Evolutionary conservation across 768 basidiomycete species (phyloP).

Genomic region (Lentinula lateritia): DNA sequence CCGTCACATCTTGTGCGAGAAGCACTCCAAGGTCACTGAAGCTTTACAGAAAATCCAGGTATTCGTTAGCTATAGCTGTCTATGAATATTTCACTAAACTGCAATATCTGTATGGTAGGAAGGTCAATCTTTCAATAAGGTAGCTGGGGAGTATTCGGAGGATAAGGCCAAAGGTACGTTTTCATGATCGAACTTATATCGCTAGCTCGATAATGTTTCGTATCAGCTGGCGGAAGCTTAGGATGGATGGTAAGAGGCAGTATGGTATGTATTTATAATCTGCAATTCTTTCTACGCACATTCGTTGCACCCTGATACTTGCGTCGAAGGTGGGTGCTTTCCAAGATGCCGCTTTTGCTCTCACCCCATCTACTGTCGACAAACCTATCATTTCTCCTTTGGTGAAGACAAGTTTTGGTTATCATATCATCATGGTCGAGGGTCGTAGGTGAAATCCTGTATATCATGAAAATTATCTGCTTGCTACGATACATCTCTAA

Average conservation of each 20-base stretch:
- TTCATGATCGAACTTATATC: neutral
- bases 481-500: neutral
- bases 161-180: slow-evolving; percentile 79
- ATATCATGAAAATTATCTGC: neutral
- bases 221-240: slow-evolving; percentile 72
- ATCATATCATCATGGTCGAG: slow-evolving; percentile 91
- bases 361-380: slow-evolving; percentile 75
- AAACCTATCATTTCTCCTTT: slow-evolving; percentile 68
- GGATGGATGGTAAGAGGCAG: slow-evolving; percentile 86
- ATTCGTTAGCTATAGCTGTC: neutral
- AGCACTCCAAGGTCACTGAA: slow-evolving; percentile 74
- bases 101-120: slow-evolving; percentile 30
- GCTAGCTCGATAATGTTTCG: neutral
- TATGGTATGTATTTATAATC: slow-evolving; percentile 52
- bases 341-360: slow-evolving; percentile 84
- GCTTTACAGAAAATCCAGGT: slow-evolving; percentile 80
- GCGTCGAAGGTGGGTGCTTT: slow-evolving; percentile 47
- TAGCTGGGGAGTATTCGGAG: slow-evolving; percentile 86
- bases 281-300: too few relatives aligned
- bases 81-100: neutral
- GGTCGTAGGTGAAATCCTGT: slow-evolving; percentile 50
- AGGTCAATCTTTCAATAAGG: slow-evolving; percentile 81
- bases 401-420: slow-evolving; percentile 80
- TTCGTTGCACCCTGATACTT: neutral
- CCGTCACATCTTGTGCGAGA: slow-evolving; percentile 85